phyloP scores from a whole-genome alignment of 2,329 filamentous ascomycete genomes.

The Aquanectria penicillioides region DNA sequence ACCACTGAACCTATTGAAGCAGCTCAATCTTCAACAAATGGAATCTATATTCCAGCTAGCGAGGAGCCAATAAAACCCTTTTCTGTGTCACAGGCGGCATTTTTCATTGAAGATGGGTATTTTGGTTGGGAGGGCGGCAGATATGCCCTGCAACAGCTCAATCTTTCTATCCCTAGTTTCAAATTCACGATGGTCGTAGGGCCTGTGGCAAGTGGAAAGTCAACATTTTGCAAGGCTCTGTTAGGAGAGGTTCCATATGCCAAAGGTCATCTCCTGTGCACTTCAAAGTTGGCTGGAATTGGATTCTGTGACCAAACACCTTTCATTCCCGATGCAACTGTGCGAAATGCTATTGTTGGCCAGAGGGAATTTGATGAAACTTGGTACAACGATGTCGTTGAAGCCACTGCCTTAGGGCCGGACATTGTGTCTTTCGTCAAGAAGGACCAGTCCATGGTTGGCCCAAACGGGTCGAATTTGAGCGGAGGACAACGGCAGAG shows the following conservation, averaged over 20 bases:
- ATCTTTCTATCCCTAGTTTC: neutral
- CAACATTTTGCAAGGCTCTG: constrained; percentile 47
- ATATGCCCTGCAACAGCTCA: constrained; percentile 1
- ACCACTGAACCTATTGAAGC: no score
- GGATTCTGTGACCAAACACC: constrained; percentile 17
- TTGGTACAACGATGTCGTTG: constrained; percentile 1
- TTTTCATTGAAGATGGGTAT: neutral
- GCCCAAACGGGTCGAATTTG: neutral
- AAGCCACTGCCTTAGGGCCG: neutral
- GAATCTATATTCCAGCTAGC: no score
- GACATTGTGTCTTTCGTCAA: neutral
- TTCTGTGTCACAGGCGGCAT: no score
- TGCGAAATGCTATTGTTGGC: constrained; percentile 11
- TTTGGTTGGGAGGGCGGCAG: constrained; percentile 19
- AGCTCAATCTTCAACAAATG: neutral
- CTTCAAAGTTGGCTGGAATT: neutral
- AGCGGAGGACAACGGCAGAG: constrained; percentile 16
- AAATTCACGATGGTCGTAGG: constrained; percentile 45
- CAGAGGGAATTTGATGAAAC: neutral
- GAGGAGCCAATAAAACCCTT: neutral
- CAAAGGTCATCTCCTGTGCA: neutral
- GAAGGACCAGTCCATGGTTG: constrained; percentile 7
- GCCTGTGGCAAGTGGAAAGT: constrained; percentile 46
- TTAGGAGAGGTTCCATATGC: constrained; percentile 34
- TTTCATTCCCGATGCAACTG: neutral